Conservation (phyloP, 179 eudicot genomes). For the Amaranthus tricolor region DNA sequence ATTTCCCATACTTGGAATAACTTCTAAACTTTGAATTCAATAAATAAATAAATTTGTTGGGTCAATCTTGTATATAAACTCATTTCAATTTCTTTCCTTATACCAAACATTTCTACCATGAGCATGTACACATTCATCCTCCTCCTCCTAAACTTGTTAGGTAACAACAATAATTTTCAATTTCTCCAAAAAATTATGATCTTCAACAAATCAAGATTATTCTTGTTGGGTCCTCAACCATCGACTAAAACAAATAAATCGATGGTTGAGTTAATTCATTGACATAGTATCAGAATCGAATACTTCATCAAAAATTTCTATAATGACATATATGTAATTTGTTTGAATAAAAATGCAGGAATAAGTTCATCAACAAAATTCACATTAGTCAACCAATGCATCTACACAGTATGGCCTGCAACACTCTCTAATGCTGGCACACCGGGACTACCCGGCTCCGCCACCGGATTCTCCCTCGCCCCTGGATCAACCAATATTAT, state of each 20-base stretch:
- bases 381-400: conserved; percentile 60
- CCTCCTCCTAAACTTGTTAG: conserved; percentile 18
- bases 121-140: background rate
- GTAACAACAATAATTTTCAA: conserved; percentile 3
- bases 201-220: too few species aligned
- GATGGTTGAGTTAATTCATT: too few species aligned
- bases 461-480: conserved; percentile 55
- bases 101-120: background rate
- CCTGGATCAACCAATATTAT: conserved; percentile 40
- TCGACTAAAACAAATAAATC: too few species aligned
- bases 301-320: background rate
- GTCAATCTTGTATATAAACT: conserved; percentile 8
- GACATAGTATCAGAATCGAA: too few species aligned
- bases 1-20: conserved; percentile 8
- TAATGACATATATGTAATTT: background rate
- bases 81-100: conserved; percentile 6
- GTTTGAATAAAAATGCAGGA: conserved; percentile 31
- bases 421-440: conserved; percentile 60
- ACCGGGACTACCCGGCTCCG: conserved; percentile 39
- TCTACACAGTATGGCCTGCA: conserved; percentile 73
- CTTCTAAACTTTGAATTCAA: conserved; percentile 9
- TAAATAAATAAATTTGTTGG: background rate
- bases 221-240: too few species aligned
- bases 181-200: background rate
- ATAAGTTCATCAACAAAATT: conserved; percentile 48